Conservation (phyloP, 805 yeast genomes). For the Teunomyces pallodes region DNA sequence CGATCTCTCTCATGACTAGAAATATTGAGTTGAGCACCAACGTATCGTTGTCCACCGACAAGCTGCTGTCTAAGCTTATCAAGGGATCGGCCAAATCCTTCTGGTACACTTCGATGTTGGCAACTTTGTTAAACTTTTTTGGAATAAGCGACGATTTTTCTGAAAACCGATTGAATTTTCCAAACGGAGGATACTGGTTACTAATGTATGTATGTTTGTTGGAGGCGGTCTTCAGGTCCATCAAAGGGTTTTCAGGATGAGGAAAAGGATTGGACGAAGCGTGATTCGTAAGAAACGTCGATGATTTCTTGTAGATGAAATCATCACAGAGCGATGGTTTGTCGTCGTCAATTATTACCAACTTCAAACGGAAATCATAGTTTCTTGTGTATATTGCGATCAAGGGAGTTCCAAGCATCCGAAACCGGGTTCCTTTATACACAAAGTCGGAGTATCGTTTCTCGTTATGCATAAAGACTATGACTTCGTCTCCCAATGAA, state of each 20-base stretch:
- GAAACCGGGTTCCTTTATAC: conserved; percentile 35
- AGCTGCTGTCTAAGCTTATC: conserved; percentile 23
- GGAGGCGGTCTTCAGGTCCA: conserved; percentile 6
- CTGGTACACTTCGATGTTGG: conserved; percentile 36
- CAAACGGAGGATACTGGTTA: conserved; percentile 38
- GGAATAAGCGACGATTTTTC: conserved; percentile 22
- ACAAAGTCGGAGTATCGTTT: conserved; percentile 40
- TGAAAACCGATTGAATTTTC: conserved; percentile 16
- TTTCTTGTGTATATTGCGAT: conserved; percentile 25
- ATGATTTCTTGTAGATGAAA: conserved; percentile 26
- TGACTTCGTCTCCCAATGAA: conserved; percentile 17
- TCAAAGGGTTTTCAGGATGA: conserved; percentile 2
- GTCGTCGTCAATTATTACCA: conserved; percentile 31
- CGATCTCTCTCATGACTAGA: conserved; percentile 31
- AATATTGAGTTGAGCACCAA: conserved; percentile 31
- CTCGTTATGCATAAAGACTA: conserved; percentile 33
- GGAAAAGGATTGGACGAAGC: neutral
- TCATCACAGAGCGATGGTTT: conserved; percentile 37
- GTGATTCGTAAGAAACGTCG: conserved; percentile 14
- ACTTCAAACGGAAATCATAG: conserved; percentile 32
- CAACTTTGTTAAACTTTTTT: conserved; percentile 35
- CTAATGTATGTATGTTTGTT: conserved; percentile 18
- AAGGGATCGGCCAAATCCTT: conserved; percentile 9
- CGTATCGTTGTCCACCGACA: conserved; percentile 31
- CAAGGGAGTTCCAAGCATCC: conserved; percentile 37